Conservation (phyloP, 2,329 filamentous ascomycete species). For the Rasamsonia emersonii region DNA sequence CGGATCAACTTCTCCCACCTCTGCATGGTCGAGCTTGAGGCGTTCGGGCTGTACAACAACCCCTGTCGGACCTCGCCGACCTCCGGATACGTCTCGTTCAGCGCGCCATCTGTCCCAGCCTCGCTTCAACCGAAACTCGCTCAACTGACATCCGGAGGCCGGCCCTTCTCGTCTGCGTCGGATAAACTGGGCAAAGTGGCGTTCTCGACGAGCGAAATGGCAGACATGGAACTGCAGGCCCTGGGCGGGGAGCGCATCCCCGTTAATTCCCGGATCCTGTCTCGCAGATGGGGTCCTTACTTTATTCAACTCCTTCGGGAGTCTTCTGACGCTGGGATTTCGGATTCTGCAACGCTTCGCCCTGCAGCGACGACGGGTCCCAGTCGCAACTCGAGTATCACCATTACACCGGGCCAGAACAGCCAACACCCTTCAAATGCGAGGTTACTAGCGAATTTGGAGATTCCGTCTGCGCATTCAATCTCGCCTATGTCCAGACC, state of each 20-base stretch:
- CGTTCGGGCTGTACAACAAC: slow-evolving; percentile 96
- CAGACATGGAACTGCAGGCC: slow-evolving; percentile 95
- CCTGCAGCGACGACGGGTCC: slow-evolving; percentile 51
- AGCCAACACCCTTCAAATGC: slow-evolving; percentile 21
- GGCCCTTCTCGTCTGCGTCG: slow-evolving; percentile 66
- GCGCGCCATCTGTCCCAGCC: slow-evolving; percentile 56
- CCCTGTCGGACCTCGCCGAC: slow-evolving; percentile 69
- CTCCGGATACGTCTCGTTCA: slow-evolving; percentile 77
- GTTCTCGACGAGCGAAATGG: slow-evolving; percentile 69
- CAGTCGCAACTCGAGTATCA: slow-evolving; percentile 71
- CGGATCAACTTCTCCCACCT: slow-evolving; percentile 96
- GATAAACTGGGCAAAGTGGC: slow-evolving; percentile 79
- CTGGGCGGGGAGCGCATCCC: slow-evolving; percentile 86
- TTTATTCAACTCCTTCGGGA: slow-evolving; percentile 88
- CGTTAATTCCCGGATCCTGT: slow-evolving; percentile 82
- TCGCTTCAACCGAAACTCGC: slow-evolving; percentile 42
- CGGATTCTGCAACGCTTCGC: slow-evolving; percentile 65
- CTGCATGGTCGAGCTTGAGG: slow-evolving; percentile 93
- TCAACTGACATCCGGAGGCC: slow-evolving; percentile 60
- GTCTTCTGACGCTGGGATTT: slow-evolving; percentile 60
- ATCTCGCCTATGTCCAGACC: slow-evolving; percentile 58
- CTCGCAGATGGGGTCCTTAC: slow-evolving; percentile 86
- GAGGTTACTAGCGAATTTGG: slow-evolving; percentile 33
- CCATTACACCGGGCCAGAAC: slow-evolving; percentile 59
- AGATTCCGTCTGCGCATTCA: slow-evolving; percentile 45